Base-by-base conservation (phyloP, 257 asterid genomes). In the Ehretia macrophylla region DNA sequence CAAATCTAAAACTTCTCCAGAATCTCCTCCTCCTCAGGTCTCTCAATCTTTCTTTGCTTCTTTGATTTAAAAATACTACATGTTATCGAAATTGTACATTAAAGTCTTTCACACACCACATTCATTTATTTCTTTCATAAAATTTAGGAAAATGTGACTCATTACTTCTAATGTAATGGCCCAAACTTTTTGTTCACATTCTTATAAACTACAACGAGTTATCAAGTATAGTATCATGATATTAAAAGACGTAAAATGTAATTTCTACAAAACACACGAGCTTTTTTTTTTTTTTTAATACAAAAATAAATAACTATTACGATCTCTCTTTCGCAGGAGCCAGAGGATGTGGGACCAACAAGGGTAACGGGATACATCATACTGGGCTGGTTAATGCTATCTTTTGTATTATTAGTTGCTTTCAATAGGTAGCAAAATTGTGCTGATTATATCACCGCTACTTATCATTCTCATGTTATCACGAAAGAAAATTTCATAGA, bases 301-400 rank as follows among this genome's bases (percentile, higher is more conserved):
- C n/a, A n/a, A n/a, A n/a, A n/a, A n/a, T n/a, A n/a, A n/a, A n/a
- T n/a, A n/a, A n/a, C n/a, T n/a, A n/a, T n/a, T n/a, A n/a, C n/a
- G n/a, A n/a, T n/a, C n/a, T n/a, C n/a, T 22, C 3, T 39, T 59
- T 63, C 68, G 66, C 84, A 88, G 90, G 95, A 88, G 56, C 68
- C 90, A 5, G 95, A 88, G 77, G 94, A 88, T 37, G 81, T 65
- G 32, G 83, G 76, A 42, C 93, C 95, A 69, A 82, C 97, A 4
- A 79, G 75, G 56, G 16, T 79, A 42, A 74, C 75, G 6, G 92
- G 92, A 17, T 86, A 82, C 78, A 75, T 84, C 69, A 20, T 82
- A 0, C 19, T 82, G 17, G 71, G 74, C 35, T 82, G 91, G 88
- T 21, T 86, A 14, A n/a, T 77, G 47, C 21, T 89, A 60, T 83